Evolutionary conservation across 495 filamentous ascomycete species (phyloP).

Genomic region (Trichoderma asperelloides): DNA sequence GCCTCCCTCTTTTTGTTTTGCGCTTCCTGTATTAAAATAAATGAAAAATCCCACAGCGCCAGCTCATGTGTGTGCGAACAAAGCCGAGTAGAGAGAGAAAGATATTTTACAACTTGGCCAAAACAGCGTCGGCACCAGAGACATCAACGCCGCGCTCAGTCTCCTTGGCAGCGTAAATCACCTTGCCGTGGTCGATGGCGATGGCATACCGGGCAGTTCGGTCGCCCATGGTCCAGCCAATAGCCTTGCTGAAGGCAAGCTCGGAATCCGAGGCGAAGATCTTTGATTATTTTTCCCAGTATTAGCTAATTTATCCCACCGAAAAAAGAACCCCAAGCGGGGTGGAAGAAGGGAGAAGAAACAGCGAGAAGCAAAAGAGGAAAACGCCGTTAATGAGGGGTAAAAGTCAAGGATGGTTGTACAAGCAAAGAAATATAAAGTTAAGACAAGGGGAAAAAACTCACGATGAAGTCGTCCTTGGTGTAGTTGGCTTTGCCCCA

Average conservation of each 20-base stretch:
- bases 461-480: slow-evolving; percentile 68
- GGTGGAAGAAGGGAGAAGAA: not conserved
- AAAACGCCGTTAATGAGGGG: not conserved
- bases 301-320: slow-evolving; percentile 1
- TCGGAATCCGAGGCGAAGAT: slow-evolving; percentile 80
- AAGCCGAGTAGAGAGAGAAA: not conserved
- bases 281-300: slow-evolving; percentile 30
- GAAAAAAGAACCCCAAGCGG: not conserved
- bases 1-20: too few relatives aligned
- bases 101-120: slow-evolving; percentile 51
- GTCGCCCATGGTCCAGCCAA: slow-evolving; percentile 73
- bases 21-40: too few relatives aligned
- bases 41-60: too few relatives aligned
- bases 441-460: slow-evolving; percentile 19
- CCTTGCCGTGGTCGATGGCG: slow-evolving; percentile 81
- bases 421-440: not conserved
- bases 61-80: too few relatives aligned
- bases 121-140: slow-evolving; percentile 64
- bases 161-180: slow-evolving; percentile 80
- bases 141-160: slow-evolving; percentile 55
- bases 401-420: not conserved
- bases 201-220: slow-evolving; percentile 77
- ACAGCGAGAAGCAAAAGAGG: not conserved
- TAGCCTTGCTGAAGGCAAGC: slow-evolving; percentile 65
- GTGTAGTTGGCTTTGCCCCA: slow-evolving; percentile 92